phyloP scores from a whole-genome alignment of 371 early-diverging fungal species.

The Mortierella sp. region DNA sequence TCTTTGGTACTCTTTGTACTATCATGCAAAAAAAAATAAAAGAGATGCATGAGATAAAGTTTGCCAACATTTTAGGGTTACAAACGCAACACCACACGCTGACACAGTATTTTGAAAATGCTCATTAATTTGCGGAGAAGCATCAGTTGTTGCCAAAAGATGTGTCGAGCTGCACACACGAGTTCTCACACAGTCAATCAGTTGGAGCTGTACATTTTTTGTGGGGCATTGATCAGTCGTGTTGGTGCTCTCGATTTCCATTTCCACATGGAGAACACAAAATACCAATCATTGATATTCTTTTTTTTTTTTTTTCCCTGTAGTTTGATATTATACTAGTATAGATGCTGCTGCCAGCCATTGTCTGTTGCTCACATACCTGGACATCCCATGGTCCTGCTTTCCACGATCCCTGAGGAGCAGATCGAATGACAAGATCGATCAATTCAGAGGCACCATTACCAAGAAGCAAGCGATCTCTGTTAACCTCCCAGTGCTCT shows the following conservation, averaged over 20 bases:
- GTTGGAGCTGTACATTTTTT: slow-evolving; percentile 11
- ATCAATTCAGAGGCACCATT: slow-evolving; percentile 92
- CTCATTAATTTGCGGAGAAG: not conserved
- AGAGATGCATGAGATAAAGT: not conserved
- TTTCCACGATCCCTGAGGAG: slow-evolving; percentile 80
- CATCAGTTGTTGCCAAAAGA: not conserved
- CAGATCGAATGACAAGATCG: slow-evolving; percentile 83
- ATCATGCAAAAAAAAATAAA: slow-evolving; percentile 17
- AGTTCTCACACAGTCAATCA: not conserved
- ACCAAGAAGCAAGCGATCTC: slow-evolving; percentile 78
- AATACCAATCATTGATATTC: not conserved
- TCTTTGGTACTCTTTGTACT: slow-evolving; percentile 91
- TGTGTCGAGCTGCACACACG: slow-evolving; percentile 15
- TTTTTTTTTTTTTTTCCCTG: not conserved
- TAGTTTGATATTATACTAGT: not conserved
- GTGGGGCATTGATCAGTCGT: slow-evolving; percentile 45
- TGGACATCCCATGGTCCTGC: slow-evolving; percentile 85
- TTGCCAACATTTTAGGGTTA: not conserved
- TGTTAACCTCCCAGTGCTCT: slow-evolving; percentile 55
- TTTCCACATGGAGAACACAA: slow-evolving; percentile 15
- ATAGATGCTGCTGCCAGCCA: not conserved
- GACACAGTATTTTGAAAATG: too few relatives aligned
- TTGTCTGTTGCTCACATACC: slow-evolving; percentile 49
- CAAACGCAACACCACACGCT: not conserved
- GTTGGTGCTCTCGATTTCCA: not conserved